Evolutionary conservation across 441 rosid species (phyloP), one percentile per base, ranked within the genome.

Genomic region (Arabidopsis lyrata): DNA sequence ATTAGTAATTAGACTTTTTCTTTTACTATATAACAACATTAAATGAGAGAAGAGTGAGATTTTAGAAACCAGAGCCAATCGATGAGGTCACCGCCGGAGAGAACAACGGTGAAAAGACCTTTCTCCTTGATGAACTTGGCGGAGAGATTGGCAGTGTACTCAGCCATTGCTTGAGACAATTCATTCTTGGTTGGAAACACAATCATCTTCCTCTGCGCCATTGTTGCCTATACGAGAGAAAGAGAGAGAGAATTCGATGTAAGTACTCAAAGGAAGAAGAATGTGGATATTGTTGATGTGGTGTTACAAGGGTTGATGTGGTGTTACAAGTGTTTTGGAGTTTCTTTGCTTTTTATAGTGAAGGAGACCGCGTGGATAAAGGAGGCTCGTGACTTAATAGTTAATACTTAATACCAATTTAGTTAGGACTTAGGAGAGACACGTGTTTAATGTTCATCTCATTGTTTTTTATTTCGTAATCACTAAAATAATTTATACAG

Each of bases 21-120:
- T 47, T 0, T 47, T 42, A 5, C 3, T 14, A 16, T 16, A 16
- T 5, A 15, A 48, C 2, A 48, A 3, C 4, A 48, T 8, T 16
- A 48, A 48, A 48, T 6, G 8, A 56, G 22, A 57, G 62, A 9
- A 34, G n/a, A 34, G 42, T 34, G 42, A 57, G 42, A 57, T 57
- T 16, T 38, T 16, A 0, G 9, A 53, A 4, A 88, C 97, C 95
- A 83, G 80, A 91, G 97, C 44, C 89, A 90, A 57, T 83, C 78
- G 73, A 91, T 84, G 74, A 91, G 90, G 44, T 87, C 86, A 20
- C 97, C 98, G 8, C 98, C 97, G 35, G 97, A 91, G 67, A 91
- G 60, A 64, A 88, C 97, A 64, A 93, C 93, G 34, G 93, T 85
- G 78, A 93, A 93, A 56, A 77, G 66, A 1, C 92, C 88, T 73